Evolutionary conservation across 2,329 filamentous ascomycete genomes (phyloP).

Genomic region (Venturia effusa): DNA sequence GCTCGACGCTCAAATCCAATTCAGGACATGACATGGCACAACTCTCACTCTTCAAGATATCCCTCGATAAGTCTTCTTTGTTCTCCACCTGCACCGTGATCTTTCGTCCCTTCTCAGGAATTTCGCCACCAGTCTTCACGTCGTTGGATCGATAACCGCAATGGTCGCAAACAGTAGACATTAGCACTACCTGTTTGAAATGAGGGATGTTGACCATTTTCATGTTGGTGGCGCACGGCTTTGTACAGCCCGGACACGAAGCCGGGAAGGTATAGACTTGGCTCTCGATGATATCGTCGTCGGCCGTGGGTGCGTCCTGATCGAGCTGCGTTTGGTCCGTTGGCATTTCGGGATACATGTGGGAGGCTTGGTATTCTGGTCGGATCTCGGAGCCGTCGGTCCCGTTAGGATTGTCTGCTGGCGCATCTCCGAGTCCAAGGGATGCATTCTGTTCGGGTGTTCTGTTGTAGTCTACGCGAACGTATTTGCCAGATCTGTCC

Average conservation of each 20-base stretch:
- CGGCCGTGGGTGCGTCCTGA: constrained; percentile 18
- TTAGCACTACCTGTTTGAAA: constrained; percentile 94
- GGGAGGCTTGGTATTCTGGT: constrained; percentile 39
- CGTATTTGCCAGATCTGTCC: constrained; percentile 77
- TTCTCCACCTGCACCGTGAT: constrained; percentile 67
- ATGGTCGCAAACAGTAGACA: constrained; percentile 83
- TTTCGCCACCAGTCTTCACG: constrained; percentile 90
- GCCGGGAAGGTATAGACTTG: constrained; percentile 90
- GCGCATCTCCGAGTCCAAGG: constrained; percentile 55
- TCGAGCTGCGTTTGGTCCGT: constrained; percentile 21
- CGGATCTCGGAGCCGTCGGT: constrained; percentile 42
- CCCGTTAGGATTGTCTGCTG: constrained; percentile 19
- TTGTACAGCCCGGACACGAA: constrained; percentile 82
- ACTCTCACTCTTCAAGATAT: constrained; percentile 93
- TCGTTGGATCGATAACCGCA: constrained; percentile 95
- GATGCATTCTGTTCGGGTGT: constrained; percentile 77
- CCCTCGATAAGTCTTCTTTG: constrained; percentile 66
- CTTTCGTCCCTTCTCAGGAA: constrained; percentile 74
- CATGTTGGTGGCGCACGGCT: constrained; percentile 84
- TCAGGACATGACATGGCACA: constrained; percentile 82
- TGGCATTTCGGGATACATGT: constrained; percentile 35
- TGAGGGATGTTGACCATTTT: constrained; percentile 98
- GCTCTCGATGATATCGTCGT: constrained; percentile 76
- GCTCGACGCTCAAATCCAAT: constrained; percentile 76
- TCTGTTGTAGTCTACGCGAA: constrained; percentile 71